Conservation (phyloP, 345 rosid species). For the Linum trigynum region DNA sequence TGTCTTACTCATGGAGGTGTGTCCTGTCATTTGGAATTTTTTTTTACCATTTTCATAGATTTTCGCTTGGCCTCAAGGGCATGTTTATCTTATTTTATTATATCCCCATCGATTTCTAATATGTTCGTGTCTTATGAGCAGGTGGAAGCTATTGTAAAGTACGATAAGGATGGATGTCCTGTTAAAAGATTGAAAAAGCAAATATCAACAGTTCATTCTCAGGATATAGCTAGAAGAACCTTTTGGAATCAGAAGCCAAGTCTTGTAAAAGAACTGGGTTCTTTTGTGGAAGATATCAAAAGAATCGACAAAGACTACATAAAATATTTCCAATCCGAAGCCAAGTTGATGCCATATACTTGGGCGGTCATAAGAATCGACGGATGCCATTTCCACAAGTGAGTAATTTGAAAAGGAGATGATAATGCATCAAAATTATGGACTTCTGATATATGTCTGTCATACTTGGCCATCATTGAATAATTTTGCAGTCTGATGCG, state of each 20-base stretch:
- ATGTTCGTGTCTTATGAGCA: slow-evolving; percentile 11
- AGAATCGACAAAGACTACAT: slow-evolving; percentile 55
- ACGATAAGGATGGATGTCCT: slow-evolving; percentile 56
- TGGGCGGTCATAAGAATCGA: slow-evolving; percentile 86
- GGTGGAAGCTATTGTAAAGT: slow-evolving; percentile 72
- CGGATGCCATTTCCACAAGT: slow-evolving; percentile 98
- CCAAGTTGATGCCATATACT: slow-evolving; percentile 62
- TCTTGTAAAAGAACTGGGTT: slow-evolving; percentile 51
- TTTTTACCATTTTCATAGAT: not conserved
- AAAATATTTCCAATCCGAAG: slow-evolving; percentile 59
- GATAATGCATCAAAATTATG: not conserved
- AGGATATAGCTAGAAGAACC: slow-evolving; percentile 48
- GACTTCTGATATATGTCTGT: not conserved
- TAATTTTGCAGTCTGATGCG: not conserved
- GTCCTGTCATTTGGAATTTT: not conserved
- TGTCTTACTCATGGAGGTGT: slow-evolving; percentile 59
- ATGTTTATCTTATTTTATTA: not conserved
- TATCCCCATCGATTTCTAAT: not conserved
- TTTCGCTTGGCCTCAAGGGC: not conserved
- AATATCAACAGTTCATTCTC: slow-evolving; percentile 37
- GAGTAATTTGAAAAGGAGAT: slow-evolving; percentile 1
- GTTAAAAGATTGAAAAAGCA: slow-evolving; percentile 66
- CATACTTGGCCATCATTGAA: not conserved
- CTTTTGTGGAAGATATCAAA: slow-evolving; percentile 41
- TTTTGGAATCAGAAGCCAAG: slow-evolving; percentile 64